These are phyloP conservation scores for Aspergillus chevalieri DNA, from an alignment of 2,329 filamentous ascomycete genomes.

Conservation along the genomic window DNA sequence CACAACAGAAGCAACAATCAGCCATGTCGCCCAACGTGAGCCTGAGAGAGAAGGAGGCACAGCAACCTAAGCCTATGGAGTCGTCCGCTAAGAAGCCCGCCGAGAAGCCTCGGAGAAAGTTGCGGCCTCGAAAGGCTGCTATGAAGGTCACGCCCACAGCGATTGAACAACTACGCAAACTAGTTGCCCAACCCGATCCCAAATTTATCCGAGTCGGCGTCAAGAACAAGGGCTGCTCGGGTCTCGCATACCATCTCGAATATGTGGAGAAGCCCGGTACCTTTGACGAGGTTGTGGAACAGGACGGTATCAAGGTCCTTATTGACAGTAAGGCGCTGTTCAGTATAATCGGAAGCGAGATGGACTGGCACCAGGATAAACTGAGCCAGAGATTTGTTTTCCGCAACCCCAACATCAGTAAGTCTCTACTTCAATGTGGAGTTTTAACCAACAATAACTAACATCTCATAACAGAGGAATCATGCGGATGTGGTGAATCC, in stretches of 20 bases:
- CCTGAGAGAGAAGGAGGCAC: conserved; percentile 58
- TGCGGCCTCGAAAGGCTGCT: conserved; percentile 80
- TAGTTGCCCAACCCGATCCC: conserved; percentile 79
- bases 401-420: conserved; percentile 96
- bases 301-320: conserved; percentile 91
- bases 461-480: conserved; percentile 62
- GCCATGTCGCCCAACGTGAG: conserved; percentile 35
- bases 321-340: conserved; percentile 97
- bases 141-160: conserved; percentile 79
- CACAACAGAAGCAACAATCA: conserved; percentile 37
- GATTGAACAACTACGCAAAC: conserved; percentile 66
- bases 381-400: conserved; percentile 89
- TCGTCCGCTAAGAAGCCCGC: conserved; percentile 31
- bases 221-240: conserved; percentile 88
- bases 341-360: conserved; percentile 96
- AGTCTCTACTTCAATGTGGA: conserved; percentile 39
- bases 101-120: conserved; percentile 57
- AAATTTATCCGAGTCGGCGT: conserved; percentile 94
- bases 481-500: conserved; percentile 93
- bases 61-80: conserved; percentile 54
- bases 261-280: conserved; percentile 85
- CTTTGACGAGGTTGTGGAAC: conserved; percentile 89
- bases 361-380: conserved; percentile 98
- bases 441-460: conserved; percentile 11
- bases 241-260: conserved; percentile 86